Conservation (phyloP, 2,329 filamentous ascomycete genomes). For the Madurella fahalii region DNA sequence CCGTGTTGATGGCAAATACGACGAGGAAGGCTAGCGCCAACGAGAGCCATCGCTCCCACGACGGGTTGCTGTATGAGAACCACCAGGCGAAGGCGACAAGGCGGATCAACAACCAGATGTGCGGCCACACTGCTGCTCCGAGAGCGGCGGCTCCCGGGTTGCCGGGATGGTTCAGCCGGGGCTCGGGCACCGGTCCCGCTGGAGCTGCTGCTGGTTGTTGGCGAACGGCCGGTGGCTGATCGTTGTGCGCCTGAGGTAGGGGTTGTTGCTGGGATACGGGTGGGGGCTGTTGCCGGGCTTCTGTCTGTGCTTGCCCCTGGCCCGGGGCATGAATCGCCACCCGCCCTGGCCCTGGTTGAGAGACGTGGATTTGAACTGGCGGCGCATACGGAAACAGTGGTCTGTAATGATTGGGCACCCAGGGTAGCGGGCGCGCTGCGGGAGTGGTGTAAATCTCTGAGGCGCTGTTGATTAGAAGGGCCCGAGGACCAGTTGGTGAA, state of each 20-base stretch:
- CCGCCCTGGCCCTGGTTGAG: neutral
- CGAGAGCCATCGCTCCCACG: slow-evolving; percentile 56
- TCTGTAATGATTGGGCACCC: slow-evolving; percentile 1
- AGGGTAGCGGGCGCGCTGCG: slow-evolving; percentile 1
- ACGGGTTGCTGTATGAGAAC: slow-evolving; percentile 55
- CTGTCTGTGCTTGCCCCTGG: slow-evolving; percentile 26
- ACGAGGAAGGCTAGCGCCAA: slow-evolving; percentile 51
- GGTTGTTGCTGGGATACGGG: slow-evolving; percentile 28
- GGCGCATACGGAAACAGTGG: slow-evolving; percentile 8
- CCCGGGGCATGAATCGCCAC: neutral
- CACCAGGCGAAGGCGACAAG: slow-evolving; percentile 60
- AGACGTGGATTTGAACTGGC: neutral
- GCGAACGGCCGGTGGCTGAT: slow-evolving; percentile 12
- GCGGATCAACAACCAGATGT: slow-evolving; percentile 58
- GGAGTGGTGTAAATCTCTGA: slow-evolving; percentile 51
- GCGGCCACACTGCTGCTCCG: slow-evolving; percentile 50
- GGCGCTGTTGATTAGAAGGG: slow-evolving; percentile 50
- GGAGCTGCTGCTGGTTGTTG: slow-evolving; percentile 10
- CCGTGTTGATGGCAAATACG: slow-evolving; percentile 58
- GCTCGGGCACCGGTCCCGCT: neutral
- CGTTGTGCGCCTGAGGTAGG: slow-evolving; percentile 2
- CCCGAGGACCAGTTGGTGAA: slow-evolving; percentile 57
- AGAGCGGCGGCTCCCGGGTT: slow-evolving; percentile 39
- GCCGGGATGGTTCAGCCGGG: slow-evolving; percentile 31
- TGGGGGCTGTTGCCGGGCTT: slow-evolving; percentile 26